Evolutionary conservation across 768 basidiomycete genomes (phyloP), one percentile per base, ranked within the genome.

Genomic region (Leucosporidium creatinivorum): DNA sequence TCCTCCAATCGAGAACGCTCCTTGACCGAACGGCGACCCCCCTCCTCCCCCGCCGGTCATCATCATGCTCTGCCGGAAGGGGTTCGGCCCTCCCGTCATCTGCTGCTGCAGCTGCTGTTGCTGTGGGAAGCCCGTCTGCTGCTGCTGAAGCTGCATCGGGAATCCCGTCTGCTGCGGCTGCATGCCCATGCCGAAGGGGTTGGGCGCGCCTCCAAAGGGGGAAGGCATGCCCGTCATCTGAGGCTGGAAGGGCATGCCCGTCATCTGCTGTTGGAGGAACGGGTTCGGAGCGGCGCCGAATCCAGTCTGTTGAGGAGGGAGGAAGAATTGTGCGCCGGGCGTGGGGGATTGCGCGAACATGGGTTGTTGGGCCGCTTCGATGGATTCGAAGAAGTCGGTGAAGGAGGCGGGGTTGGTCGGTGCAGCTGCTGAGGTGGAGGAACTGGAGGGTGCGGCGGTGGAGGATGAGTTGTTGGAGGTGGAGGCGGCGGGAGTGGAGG

Each of bases 321-420:
- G 70, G 73, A 77, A 77, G 73, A 74, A 75, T 68, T 74, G 65
- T 54, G 65, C 67, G 62, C 60, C 70, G 12, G 73, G 76, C 31
- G 69, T 85, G 86, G 84, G 85, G 9, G 83, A 82, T 84, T 82
- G 10, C 86, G 84, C 85, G 76, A 86, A 87, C 81, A 85, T 85
- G n/a, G 84, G 81, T 13, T 85, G 82, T 75, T 89, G 87, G 30
- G 88, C 86, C 62, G 84, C 83, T 76, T 96, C 93, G 72, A 99
- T 94, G 8, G 89, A 84, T 31, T 82, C 79, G 79, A 99, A 96
- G 81, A 99, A 93, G 78, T 98, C 94, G 25, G 85, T 79, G 63
- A 87, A 80, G 4, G 66, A 52, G 2, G 67, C 21, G n/a, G 59
- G 13, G 12, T 47, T 19, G 19, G 62, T 75, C 65, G 31, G 79